These are phyloP conservation scores for Claviceps sp. DNA, from an alignment of 2,329 filamentous ascomycete genomes.

Conservation along the genomic window DNA sequence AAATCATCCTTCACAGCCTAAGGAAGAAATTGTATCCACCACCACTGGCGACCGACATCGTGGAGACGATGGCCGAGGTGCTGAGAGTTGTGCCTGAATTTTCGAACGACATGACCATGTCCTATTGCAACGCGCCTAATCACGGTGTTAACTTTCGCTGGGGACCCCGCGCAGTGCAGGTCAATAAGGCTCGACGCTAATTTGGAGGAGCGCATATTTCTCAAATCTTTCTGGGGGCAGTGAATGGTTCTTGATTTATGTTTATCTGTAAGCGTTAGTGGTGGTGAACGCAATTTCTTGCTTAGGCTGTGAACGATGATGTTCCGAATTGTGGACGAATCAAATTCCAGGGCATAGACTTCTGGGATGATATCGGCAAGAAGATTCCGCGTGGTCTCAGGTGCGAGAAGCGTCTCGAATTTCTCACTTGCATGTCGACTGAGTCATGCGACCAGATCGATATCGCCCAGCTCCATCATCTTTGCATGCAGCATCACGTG, in stretches of 20 bases:
- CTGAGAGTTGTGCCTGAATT: neutral
- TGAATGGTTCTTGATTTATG: too few relatives aligned
- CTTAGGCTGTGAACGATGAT: neutral
- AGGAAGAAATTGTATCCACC: neutral
- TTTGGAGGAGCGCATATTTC: too few relatives aligned
- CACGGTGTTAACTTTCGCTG: too few relatives aligned
- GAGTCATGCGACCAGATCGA: neutral
- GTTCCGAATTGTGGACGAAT: neutral
- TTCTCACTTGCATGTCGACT: neutral
- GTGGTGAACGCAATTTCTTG: too few relatives aligned
- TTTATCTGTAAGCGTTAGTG: too few relatives aligned
- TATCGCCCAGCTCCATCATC: neutral
- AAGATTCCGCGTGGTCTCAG: neutral
- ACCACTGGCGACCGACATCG: neutral
- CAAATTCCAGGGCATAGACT: neutral
- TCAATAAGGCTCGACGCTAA: too few relatives aligned
- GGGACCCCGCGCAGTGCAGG: too few relatives aligned
- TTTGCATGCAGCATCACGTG: neutral
- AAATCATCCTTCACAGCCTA: neutral
- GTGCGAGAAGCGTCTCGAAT: neutral
- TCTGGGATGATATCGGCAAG: neutral
- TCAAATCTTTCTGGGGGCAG: too few relatives aligned
- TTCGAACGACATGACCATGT: neutral
- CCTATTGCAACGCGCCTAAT: neutral
- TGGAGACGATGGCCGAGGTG: neutral